Evolutionary conservation across 805 yeast genomes (phyloP).

Genomic region (Monosporozyma siamensis): DNA sequence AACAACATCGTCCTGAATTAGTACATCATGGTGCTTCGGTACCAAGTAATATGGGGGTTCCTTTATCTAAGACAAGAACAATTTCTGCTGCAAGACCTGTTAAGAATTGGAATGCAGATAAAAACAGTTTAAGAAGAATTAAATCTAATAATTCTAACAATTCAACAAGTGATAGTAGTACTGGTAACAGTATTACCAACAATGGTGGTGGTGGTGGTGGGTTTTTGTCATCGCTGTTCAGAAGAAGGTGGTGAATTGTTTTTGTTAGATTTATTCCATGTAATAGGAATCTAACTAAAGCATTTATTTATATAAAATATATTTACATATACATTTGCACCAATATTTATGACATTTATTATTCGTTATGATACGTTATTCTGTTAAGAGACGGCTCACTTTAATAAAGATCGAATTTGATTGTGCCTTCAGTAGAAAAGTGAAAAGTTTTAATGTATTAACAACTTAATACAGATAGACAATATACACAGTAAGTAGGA

Average conservation of each 20-base stretch:
- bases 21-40: background rate
- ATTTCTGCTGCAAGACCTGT: background rate
- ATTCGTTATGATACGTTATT: too few relatives aligned
- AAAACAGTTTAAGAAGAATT: background rate
- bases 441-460: background rate
- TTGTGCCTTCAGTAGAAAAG: too few relatives aligned
- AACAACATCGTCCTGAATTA: background rate
- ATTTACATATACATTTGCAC: too few relatives aligned
- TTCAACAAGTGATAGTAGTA: background rate
- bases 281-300: too few relatives aligned
- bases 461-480: background rate
- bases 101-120: constrained; percentile 1
- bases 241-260: constrained; percentile 2
- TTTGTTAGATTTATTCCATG: background rate
- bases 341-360: too few relatives aligned
- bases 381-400: too few relatives aligned
- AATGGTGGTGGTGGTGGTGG: background rate
- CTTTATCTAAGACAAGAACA: background rate
- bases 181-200: too few relatives aligned
- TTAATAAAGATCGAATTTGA: too few relatives aligned
- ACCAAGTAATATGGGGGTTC: background rate
- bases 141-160: constrained; percentile 1
- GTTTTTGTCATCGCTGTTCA: constrained; percentile 5
- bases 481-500: background rate
- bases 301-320: too few relatives aligned